Conservation (phyloP, 169 alveolate species). For the Cardiosporidium cionae region DNA sequence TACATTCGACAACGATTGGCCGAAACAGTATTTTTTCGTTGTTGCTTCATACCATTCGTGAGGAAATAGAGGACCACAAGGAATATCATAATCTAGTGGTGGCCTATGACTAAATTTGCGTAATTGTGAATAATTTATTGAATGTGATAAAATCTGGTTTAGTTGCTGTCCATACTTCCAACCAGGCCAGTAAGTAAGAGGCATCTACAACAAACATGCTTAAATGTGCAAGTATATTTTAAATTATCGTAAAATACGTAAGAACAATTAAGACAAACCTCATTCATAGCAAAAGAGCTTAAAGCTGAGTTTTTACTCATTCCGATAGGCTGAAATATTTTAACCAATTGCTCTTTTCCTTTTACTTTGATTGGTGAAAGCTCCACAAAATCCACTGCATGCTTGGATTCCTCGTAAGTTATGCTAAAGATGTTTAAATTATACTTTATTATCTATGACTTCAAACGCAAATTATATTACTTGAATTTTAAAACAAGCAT, state of each 20-base stretch:
- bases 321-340: constrained; percentile 33
- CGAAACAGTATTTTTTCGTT: too few relatives aligned
- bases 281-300: neutral
- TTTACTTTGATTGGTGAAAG: constrained; percentile 33
- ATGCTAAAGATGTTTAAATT: too few relatives aligned
- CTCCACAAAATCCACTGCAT: constrained; percentile 29
- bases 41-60: constrained; percentile 45
- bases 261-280: neutral
- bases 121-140: constrained; percentile 10
- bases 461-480: too few relatives aligned
- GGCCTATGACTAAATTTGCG: constrained; percentile 9
- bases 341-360: constrained; percentile 33
- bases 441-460: too few relatives aligned
- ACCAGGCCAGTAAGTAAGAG: constrained; percentile 36
- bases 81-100: constrained; percentile 32
- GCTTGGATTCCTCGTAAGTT: constrained; percentile 40
- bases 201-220: neutral
- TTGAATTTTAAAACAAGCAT: too few relatives aligned
- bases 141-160: constrained; percentile 14
- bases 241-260: neutral
- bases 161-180: constrained; percentile 33
- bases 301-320: neutral
- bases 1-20: too few relatives aligned
- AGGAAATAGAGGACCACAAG: constrained; percentile 53
- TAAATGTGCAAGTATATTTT: neutral